Evolutionary conservation across 441 rosid genomes (phyloP).

Genomic region (Melastoma candidum): DNA sequence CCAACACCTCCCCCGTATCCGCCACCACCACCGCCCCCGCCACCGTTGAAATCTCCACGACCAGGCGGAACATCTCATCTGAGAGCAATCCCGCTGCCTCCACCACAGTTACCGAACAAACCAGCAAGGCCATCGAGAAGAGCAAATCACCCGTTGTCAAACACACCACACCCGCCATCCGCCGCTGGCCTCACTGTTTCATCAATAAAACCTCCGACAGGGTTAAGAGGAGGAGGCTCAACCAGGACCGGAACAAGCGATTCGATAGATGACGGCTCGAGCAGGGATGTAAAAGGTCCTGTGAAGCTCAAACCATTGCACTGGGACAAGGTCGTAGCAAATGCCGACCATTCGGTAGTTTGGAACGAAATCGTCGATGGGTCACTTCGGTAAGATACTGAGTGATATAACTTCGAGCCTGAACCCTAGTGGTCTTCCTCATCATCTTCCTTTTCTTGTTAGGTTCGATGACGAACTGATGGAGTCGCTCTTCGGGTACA

Average conservation of each 20-base stretch:
- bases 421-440: neutral
- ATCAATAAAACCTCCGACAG: conserved; percentile 4
- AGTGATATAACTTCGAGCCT: neutral
- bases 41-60: neutral
- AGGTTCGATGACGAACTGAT: conserved; percentile 13
- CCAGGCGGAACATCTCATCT: neutral
- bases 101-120: neutral
- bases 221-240: neutral
- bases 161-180: neutral
- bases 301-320: conserved; percentile 14
- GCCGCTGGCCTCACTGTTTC: neutral
- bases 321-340: conserved; percentile 15
- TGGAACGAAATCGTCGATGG: conserved; percentile 16
- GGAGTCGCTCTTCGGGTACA: conserved; percentile 10
- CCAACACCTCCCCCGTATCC: neutral
- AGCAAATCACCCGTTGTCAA: too few relatives aligned
- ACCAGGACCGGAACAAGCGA: neutral
- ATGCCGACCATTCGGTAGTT: conserved; percentile 10
- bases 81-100: neutral
- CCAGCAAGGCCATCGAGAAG: too few relatives aligned
- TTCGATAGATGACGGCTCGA: conserved; percentile 5
- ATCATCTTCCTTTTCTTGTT: neutral
- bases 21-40: neutral
- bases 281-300: conserved; percentile 1
- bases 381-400: conserved; percentile 5